Percentiles rank a stretch among this genome's conserved stretches.
phyloP scores from a whole-genome alignment of 208 protist species.

The Acanthamoeba culbertsoni region DNA sequence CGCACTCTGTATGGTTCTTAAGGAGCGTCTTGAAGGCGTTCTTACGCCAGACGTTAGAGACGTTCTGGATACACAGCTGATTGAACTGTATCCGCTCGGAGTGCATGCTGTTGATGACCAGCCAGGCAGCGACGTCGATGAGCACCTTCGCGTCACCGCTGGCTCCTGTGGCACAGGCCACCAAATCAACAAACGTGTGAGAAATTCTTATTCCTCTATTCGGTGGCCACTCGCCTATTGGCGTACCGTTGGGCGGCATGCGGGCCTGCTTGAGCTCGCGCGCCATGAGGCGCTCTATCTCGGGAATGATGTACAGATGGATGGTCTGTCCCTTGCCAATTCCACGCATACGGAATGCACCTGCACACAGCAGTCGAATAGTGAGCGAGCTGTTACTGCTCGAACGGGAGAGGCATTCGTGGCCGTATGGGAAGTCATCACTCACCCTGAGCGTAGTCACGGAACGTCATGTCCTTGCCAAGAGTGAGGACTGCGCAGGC shows the following conservation, averaged over 20 bases:
- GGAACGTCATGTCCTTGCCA: conserved; percentile 95
- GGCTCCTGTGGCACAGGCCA: neutral
- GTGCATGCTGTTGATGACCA: conserved; percentile 89
- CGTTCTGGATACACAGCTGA: conserved; percentile 89
- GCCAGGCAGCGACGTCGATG: conserved; percentile 88
- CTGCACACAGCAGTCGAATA: neutral
- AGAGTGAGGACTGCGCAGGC: conserved; percentile 91
- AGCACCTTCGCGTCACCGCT: conserved; percentile 69
- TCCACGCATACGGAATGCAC: conserved; percentile 89
- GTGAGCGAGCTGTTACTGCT: neutral
- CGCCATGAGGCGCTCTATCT: conserved; percentile 87
- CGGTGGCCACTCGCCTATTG: neutral
- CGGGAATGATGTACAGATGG: conserved; percentile 91
- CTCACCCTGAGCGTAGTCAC: conserved; percentile 93
- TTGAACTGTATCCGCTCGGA: conserved; percentile 85
- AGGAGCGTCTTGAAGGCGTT: conserved; percentile 85
- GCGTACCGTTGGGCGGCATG: neutral
- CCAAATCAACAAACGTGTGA: neutral
- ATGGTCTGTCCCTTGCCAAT: conserved; percentile 92
- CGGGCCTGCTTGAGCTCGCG: conserved; percentile 75
- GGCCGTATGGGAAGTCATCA: neutral
- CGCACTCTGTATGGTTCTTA: conserved; percentile 68
- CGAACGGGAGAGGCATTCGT: neutral
- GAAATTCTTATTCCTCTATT: neutral
- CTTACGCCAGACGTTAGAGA: conserved; percentile 91